A percentile compares a stretch with the other conserved stretches of the same genome.
These are phyloP conservation scores for Zygotorulaspora florentina DNA, from an alignment of 805 yeast species.

Conservation along the genomic window DNA sequence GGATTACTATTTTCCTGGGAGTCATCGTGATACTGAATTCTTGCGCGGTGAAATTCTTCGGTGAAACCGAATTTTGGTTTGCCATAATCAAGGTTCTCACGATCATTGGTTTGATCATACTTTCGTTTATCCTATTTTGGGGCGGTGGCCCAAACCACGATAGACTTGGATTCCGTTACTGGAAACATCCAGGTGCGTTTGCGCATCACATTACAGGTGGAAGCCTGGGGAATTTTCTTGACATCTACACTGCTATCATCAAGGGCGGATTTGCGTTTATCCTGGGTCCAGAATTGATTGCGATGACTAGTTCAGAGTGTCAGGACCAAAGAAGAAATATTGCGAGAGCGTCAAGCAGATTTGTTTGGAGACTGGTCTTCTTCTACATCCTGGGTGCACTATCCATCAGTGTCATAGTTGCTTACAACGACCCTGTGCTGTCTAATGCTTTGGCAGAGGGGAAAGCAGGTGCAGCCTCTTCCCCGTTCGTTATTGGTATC, in stretches of 20 bases:
- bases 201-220: constrained; percentile 48
- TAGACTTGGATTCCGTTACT: constrained; percentile 62
- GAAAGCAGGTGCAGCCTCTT: constrained; percentile 54
- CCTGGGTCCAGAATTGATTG: constrained; percentile 60
- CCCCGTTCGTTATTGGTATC: constrained; percentile 64
- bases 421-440: constrained; percentile 47
- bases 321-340: constrained; percentile 55
- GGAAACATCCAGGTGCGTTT: constrained; percentile 61
- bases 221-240: constrained; percentile 57
- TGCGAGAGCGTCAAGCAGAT: constrained; percentile 58
- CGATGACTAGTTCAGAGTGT: constrained; percentile 55
- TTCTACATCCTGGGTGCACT: constrained; percentile 57
- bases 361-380: constrained; percentile 55
- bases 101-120: constrained; percentile 43
- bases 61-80: constrained; percentile 39
- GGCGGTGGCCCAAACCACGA: constrained; percentile 49
- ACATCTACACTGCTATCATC: constrained; percentile 58
- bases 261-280: constrained; percentile 65
- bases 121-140: constrained; percentile 45
- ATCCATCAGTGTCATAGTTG: constrained; percentile 57
- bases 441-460: constrained; percentile 47
- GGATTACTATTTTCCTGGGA: constrained; percentile 52
- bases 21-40: constrained; percentile 45
- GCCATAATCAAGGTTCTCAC: constrained; percentile 44
- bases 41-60: constrained; percentile 49